Base-by-base conservation (phyloP, 2,329 filamentous ascomycete genomes). In the Phymatotrichopsis omnivora region DNA sequence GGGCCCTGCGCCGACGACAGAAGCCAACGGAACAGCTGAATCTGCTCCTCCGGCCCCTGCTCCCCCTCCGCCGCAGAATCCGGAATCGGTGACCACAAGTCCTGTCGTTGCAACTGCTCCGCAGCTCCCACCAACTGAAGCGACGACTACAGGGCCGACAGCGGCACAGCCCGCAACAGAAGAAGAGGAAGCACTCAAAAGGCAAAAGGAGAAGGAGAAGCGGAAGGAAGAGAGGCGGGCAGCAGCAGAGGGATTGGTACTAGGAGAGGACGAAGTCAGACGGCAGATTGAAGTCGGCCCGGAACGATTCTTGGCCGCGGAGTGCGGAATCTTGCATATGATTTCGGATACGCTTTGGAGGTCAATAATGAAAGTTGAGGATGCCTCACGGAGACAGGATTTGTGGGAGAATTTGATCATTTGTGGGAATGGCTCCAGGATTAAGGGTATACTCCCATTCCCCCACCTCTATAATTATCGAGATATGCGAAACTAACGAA, bases 341-440 rank as follows among this genome's bases (percentile, higher is more conserved):
- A 85, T 98, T 52, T 84, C 84, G 19, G 80, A 81, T 43, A 78
- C 84, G 29, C 81, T 96, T 54, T 86, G 94, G 64, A 77, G 80
- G 47, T 80, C 85, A 1, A 78, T 96, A 41, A 80, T 87, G 56
- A 76, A 78, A 27, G 84, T 94, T 19, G 79, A 85, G 34, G 86
- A 94, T 52, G 77, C 85, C 55, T 80, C 82, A 58, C 87, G 86
- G 69, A 78, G 91, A 33, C 80, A 83, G 27, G 74, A 82, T 27
- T 80, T 93, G 53, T 98, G 91, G 91, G 89, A 96, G 58, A 84
- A 82, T 50, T 66, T 98, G 41, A 80, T 94, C 56, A 82, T 98
- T 44, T 82, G 94, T 41, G 91, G 91, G 56, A 94, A 93, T 60
- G 91, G 91, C 46, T 78, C 74, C 49, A 75, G 69, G 58, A 67